phyloP scores from a whole-genome alignment of 139 green algal species.

The Chlorella sp. region DNA sequence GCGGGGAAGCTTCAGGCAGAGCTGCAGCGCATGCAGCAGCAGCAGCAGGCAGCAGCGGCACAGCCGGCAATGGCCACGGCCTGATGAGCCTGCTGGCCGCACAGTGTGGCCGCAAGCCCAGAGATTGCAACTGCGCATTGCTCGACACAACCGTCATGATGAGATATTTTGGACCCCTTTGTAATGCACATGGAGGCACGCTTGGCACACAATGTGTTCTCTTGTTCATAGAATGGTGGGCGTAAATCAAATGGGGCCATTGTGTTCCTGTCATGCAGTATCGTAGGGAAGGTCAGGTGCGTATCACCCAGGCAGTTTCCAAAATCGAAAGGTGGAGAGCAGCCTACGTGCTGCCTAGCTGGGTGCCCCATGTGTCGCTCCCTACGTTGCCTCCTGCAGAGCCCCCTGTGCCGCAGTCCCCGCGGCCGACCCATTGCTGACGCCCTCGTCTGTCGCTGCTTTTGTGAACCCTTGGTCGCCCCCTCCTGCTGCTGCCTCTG shows the following conservation, averaged over 20 bases:
- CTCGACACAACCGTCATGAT: no score
- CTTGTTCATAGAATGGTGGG: background rate
- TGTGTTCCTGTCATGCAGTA: no score
- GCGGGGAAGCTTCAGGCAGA: slow-evolving; percentile 22
- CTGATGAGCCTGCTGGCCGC: background rate
- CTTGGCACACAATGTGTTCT: no score
- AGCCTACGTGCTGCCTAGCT: background rate
- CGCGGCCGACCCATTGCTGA: background rate
- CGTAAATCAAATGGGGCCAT: background rate
- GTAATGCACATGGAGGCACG: background rate
- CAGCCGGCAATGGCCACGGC: background rate
- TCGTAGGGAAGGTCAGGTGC: no score
- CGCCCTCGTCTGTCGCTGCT: background rate
- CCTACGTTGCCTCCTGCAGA: background rate
- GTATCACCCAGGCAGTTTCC: no score
- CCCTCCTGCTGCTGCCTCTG: no score
- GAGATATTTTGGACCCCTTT: background rate
- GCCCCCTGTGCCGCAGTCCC: background rate
- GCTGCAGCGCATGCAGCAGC: slow-evolving; percentile 6
- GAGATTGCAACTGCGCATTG: no score
- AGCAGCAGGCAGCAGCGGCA: background rate
- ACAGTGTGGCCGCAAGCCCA: no score
- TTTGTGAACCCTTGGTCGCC: no score
- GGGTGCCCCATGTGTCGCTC: background rate
- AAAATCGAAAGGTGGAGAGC: no score